Evolutionary conservation across 805 yeast species (phyloP).

Genomic region (Lipomyces lipofer): DNA sequence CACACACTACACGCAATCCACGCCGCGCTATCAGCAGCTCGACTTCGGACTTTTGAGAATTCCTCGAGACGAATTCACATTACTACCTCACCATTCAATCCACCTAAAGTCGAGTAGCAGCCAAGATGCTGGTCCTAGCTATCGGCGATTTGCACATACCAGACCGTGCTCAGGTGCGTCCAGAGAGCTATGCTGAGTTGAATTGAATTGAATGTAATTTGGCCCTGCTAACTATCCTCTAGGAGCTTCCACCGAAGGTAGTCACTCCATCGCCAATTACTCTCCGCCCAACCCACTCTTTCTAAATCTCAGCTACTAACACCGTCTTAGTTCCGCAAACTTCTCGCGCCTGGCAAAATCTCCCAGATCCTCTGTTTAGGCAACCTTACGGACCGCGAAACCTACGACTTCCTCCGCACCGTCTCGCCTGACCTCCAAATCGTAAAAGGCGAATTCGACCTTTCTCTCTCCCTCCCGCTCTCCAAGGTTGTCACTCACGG

Average conservation of each 20-base stretch:
- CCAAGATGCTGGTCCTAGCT: conserved; percentile 66
- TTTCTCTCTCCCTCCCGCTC: conserved; percentile 50
- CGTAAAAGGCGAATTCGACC: conserved; percentile 82
- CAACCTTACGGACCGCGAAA: conserved; percentile 66
- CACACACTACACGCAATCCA: no score
- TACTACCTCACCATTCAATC: no score
- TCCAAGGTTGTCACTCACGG: conserved; percentile 68
- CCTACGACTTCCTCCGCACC: conserved; percentile 62
- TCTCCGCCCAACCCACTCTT: neutral
- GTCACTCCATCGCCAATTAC: conserved; percentile 3
- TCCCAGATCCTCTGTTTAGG: conserved; percentile 84
- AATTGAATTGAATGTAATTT: conserved; percentile 3
- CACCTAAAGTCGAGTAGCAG: no score
- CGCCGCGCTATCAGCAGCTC: no score
- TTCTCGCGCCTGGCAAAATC: conserved; percentile 82
- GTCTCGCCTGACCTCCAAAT: conserved; percentile 71
- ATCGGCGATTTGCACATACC: conserved; percentile 92
- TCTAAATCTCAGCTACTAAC: no score
- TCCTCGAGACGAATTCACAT: no score
- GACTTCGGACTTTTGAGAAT: no score
- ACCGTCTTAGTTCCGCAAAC: conserved; percentile 70
- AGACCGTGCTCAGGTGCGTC: conserved; percentile 69
- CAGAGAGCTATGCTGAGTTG: no score
- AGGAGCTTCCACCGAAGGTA: conserved; percentile 52
- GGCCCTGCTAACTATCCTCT: conserved; percentile 2